Percentiles rank a stretch among this genome's conserved stretches.
These are phyloP conservation scores for Metarhizium sp. DNA, from an alignment of 2,329 filamentous ascomycete species.

Conservation along the genomic window DNA sequence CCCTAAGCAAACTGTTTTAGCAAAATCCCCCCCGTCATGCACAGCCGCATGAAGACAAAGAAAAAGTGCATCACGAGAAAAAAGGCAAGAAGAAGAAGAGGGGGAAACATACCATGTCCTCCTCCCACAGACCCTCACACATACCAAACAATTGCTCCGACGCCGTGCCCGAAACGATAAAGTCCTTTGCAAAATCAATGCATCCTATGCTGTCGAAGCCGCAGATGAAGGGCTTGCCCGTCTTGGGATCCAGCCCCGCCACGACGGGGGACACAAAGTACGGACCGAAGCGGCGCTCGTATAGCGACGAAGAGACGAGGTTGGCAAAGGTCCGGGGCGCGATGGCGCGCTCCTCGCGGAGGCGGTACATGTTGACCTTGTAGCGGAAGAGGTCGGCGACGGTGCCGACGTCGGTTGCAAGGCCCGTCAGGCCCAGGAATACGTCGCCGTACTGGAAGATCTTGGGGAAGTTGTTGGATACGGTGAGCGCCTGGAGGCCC, in stretches of 20 bases:
- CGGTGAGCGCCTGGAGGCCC: slow-evolving; percentile 89
- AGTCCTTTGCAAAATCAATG: slow-evolving; percentile 99
- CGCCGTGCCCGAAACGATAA: slow-evolving; percentile 94
- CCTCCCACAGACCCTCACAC: slow-evolving; percentile 96
- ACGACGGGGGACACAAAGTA: slow-evolving; percentile 95
- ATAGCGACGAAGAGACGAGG: slow-evolving; percentile 81
- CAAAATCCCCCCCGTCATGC: background rate
- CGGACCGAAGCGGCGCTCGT: slow-evolving; percentile 92
- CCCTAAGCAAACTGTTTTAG: slow-evolving; percentile 38
- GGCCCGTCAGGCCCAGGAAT: slow-evolving; percentile 90
- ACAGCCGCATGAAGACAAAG: no score
- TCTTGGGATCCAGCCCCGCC: slow-evolving; percentile 89
- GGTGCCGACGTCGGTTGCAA: slow-evolving; percentile 91
- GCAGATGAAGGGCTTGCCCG: slow-evolving; percentile 92
- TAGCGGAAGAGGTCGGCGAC: slow-evolving; percentile 97
- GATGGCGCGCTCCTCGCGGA: slow-evolving; percentile 96
- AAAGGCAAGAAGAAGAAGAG: background rate
- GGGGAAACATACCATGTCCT: slow-evolving; percentile 67
- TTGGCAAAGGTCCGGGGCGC: slow-evolving; percentile 92
- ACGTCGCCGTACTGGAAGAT: slow-evolving; percentile 96
- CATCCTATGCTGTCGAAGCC: slow-evolving; percentile 98
- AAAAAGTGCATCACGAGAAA: no score
- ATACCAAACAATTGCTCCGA: slow-evolving; percentile 98
- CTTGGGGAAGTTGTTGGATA: slow-evolving; percentile 99
- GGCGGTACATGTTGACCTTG: slow-evolving; percentile 99